Base-by-base conservation (phyloP, 2,329 filamentous ascomycete genomes). In the Alternaria sp. region DNA sequence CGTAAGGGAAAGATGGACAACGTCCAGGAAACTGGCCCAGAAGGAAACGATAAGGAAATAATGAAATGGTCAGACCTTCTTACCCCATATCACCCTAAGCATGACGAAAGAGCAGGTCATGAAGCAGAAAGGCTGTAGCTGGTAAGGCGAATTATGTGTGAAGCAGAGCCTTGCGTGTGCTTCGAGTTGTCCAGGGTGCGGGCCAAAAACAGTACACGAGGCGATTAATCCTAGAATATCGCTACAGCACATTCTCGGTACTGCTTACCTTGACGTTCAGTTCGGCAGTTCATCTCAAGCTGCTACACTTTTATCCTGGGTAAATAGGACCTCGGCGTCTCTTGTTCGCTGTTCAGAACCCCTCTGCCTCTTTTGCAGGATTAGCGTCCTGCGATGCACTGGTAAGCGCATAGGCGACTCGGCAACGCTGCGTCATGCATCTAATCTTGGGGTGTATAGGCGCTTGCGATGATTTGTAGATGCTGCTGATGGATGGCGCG, bases 391-490 rank as follows among this genome's bases (percentile, higher is more conserved):
- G 63, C 57, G 17, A 67, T 66, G 67, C 58, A 50, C 62, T 61
- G 26, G 46, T 68, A 64, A 68, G 63, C 59, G 64, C 64, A 64
- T 60, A 50, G 26, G 50, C 61, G 57, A 67, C 54, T 59, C 9
- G 44, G 23, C 19, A 32, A 13, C 40, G 54, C 51, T 63, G 67
- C 61, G 30, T 62, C 62, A 64, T 69, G 61, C 55, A 64, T 21
- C 66, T 66, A 69, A 64, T 67, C 59, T 68, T 64, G 59, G 59
- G 51, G 52, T 50, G 28, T 61, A 59, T 64, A 67, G 62, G 64
- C 67, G 69, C 67, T 62, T 54, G 67, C 65, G 55, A 46, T 68
- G 62, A 68, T 68, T 59, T 65, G 58, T 66, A 64, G 61, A 65
- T 19, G 60, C 61, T 59, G 65, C 64, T 63, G 49, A 40, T 11